Percentiles rank a stretch among this genome's conserved stretches.
phyloP scores from a whole-genome alignment of 495 filamentous ascomycete species.

The Talaromyces adpressus region DNA sequence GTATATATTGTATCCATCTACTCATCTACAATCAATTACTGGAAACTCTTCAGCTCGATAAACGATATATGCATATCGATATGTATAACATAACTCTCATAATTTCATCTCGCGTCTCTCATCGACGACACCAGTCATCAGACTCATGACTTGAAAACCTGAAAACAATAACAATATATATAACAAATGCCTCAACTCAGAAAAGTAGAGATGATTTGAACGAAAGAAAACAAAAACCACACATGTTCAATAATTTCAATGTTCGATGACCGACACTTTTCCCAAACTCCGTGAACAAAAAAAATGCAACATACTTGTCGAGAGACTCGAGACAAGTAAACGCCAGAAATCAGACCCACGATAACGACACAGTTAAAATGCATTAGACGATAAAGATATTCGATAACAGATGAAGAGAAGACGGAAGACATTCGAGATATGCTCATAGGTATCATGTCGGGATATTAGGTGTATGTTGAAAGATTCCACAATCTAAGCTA shows the following conservation, averaged over 20 bases:
- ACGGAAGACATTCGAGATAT: not conserved
- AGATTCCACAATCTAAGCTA: not conserved
- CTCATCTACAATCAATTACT: not conserved
- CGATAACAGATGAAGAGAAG: not conserved
- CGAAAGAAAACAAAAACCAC: not conserved
- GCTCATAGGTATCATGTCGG: conserved; percentile 2
- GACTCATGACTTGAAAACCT: conserved; percentile 1
- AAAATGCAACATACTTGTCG: conserved; percentile 2
- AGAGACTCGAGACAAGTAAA: not conserved
- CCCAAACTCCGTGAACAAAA: not conserved
- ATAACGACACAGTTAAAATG: conserved; percentile 5
- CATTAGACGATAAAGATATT: conserved; percentile 8
- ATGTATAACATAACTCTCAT: conserved; percentile 6
- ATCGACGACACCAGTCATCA: not conserved
- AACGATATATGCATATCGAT: not conserved
- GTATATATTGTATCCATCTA: not conserved
- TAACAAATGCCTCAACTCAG: not conserved
- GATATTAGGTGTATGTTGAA: not conserved
- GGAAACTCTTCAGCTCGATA: not conserved
- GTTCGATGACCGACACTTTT: not conserved
- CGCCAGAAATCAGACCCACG: not conserved
- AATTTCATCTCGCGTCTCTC: not conserved
- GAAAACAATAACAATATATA: not conserved
- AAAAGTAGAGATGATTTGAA: not conserved
- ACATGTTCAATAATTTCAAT: not conserved